Percentiles rank a stretch among this genome's conserved stretches.
Conservation (phyloP, 176 grass and related monocot genomes). For the Ensete ventricosum region DNA sequence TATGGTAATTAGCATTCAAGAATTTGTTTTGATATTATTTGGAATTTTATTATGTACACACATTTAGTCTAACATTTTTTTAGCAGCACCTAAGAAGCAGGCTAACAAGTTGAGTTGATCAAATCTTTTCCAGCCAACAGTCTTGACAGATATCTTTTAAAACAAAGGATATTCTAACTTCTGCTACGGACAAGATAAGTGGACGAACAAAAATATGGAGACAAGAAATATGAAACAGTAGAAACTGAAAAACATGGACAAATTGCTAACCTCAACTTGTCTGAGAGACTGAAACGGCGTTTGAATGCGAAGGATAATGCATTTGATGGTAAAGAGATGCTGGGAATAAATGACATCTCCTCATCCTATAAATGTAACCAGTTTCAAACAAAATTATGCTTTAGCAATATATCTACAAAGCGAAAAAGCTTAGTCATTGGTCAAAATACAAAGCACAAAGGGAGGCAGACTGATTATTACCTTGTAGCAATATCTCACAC, state of each 20-base stretch:
- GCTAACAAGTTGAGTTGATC: no score
- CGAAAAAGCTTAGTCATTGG: not conserved
- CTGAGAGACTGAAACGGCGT: slow-evolving; percentile 60
- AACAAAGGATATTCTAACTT: no score
- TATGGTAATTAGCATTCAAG: no score
- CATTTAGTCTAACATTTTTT: no score
- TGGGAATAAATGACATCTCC: slow-evolving; percentile 69
- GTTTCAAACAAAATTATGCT: not conserved
- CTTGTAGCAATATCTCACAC: slow-evolving; percentile 91
- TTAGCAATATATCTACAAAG: not conserved
- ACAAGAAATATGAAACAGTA: not conserved
- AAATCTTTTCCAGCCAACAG: no score
- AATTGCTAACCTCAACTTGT: slow-evolving; percentile 80
- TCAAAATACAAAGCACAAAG: not conserved
- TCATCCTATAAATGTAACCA: slow-evolving; percentile 41
- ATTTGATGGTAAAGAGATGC: slow-evolving; percentile 64
- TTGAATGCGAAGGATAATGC: slow-evolving; percentile 59
- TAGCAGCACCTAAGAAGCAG: no score
- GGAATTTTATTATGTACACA: no score
- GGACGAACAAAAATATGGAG: not conserved
- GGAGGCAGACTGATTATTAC: slow-evolving; percentile 20
- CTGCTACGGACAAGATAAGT: no score
- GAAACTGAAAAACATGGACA: not conserved
- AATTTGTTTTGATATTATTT: no score
- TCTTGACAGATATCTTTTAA: no score